Base-by-base conservation (phyloP, 345 rosid genomes). In the Camelina hispida region DNA sequence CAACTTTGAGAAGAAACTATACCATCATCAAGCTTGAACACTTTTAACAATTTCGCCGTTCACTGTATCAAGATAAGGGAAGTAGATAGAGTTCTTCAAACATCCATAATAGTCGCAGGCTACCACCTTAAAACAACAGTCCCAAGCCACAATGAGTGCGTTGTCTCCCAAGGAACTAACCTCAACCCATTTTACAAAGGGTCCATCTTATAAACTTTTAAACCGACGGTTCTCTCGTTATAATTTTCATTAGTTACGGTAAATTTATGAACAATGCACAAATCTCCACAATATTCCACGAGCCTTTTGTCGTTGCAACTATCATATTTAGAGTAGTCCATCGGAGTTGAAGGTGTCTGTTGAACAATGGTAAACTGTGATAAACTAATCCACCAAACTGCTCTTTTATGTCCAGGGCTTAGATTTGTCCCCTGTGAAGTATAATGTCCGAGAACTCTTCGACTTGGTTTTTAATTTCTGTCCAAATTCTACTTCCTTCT, bases 81-180 rank as follows among this genome's bases (percentile, higher is more conserved):
- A 65, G 17, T 30, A 65, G 17, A 48, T 12, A 11, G 57, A 7
- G 30, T 65, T 65, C 43, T 17, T 22, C 28, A 50, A 30, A 66
- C 70, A 66, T 17, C 46, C 58, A 48, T 66, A 1, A 34, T 51
- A 51, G 2, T 66, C 71, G 1, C 48, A 51, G 48, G 48, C 71
- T 15, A 20, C 2, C 3, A 52, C 60, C 2, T 2, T 67, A 22
- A 67, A 52, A 67, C 71, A 67, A 67, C 35, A 22, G 22, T 52
- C 23, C 3, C 2, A 1, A 37, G 14, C 61, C 23, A 67, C 23
- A 37, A 67, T 22, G n/a, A 67, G 15, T 35, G 48, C n/a, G n/a
- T 67, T 52, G 71, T 67, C 48, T 52, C 47, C 60, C 71, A 67
- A 52, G 35, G 48, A 66, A 50, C 12, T 34, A 34, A 50, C 9